Base-by-base conservation (phyloP, 768 basidiomycete species). In the Crucibulum laeve region DNA sequence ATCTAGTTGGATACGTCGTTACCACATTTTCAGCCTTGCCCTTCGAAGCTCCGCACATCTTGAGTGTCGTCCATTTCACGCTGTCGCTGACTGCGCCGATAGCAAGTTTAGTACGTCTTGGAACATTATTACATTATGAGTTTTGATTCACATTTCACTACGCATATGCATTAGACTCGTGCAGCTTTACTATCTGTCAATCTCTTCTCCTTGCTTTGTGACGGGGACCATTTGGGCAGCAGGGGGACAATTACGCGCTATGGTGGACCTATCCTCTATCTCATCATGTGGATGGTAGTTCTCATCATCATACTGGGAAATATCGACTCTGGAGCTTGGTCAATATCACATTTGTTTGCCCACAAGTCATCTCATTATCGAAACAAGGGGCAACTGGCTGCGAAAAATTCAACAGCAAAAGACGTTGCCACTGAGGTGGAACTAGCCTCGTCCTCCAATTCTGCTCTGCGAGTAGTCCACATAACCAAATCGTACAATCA, bases 221-320 rank as follows among this genome's bases (percentile, higher is more conserved):
- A 73, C 38, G 75, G 78, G 5, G 59, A 73, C 25, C 64, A 69
- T 0, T 40, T 66, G 0, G 49, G 63, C 0, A 64, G 70, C 3
- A 55, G 72, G 45, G 70, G 71, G 5, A 44, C 54, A 25, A 72
- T 84, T 28, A 54, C 64, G 44, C 68, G 69, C 39, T 84, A 69
- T 43, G 82, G 82, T 5, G 77, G 79, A n/a, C 82, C 82, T 1
- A 80, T 83, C 40, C 40, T 69, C 1, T 84, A 83, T 52, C 70
- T 84, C 37, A 63, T 81, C 43, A 39, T 76, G 14, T 73, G 77
- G 25, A 63, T 64, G 15, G 50, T 79, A 23, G 47, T 72, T n/a
- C 68, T 80, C 11, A 67, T 82, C 48, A 66, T 51, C 5, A 55
- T 81, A 24, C 72, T 84, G 17, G 71, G 80, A 15, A 76, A 70